Evolutionary conservation across 164 flowering plant genomes (phyloP), one percentile per base, ranked within the genome.

Genomic region (Annona squamosa): DNA sequence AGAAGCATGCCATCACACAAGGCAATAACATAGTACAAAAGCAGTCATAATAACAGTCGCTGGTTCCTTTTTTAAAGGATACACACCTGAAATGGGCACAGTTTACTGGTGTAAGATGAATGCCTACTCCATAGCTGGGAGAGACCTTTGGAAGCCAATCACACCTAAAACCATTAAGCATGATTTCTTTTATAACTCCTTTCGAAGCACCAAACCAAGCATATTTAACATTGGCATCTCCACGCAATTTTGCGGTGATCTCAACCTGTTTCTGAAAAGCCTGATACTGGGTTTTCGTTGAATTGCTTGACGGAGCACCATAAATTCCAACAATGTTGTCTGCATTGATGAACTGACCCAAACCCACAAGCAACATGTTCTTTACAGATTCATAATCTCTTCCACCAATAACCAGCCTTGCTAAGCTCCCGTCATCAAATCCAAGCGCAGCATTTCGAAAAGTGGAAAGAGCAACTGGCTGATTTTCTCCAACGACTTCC

Each of bases 191-290:
- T 1, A 81, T 62, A 5, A 76, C 88, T 64, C 71, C 86, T 63
- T 86, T 86, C 0, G 93, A 81, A 71, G 82, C 76, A 77, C 89
- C 83, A 76, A 93, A 89, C 99, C 99, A 96, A 26, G 93, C 99
- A 88, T 80, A 86, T 6, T 73, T 78, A 72, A 96, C 86, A 86
- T 90, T 93, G 45, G 99, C 88, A 81, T 85, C 79, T 5, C 98
- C 97, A 65, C 92, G 94, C 70, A 69, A 75, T 61, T 76, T 85
- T 44, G 73, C 73, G 0, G 88, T 89, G 17, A 91, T 84, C 71
- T 91, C 97, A 52, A 82, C 82, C 77, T 93, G 99, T 83, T 90
- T 90, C 62, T 83, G 74, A 63, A 96, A 96, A 66, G 88, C 82
- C 79, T 89, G 88, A 46, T 76, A 71, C 5, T 88, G 84, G 77